phyloP scores from a whole-genome alignment of 163 green algal species.

The Chlorella variabilis region DNA sequence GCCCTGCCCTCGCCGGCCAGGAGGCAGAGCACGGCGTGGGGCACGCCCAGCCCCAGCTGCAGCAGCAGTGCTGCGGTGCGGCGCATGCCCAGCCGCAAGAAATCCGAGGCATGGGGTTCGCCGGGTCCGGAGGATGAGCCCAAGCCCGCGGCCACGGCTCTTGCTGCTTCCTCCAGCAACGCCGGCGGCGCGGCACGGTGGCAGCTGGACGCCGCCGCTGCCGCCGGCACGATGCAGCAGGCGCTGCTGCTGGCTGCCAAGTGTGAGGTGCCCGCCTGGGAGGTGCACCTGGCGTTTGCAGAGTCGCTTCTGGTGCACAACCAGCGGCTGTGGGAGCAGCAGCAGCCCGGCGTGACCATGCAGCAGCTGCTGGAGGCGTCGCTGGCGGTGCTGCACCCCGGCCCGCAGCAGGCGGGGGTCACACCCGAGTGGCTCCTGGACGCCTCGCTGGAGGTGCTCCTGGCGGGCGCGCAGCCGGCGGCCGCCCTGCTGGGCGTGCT shows the following conservation, averaged over 20 bases:
- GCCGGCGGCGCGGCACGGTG: neutral
- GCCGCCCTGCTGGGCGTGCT: slow-evolving; percentile 5
- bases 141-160: no score
- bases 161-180: no score
- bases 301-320: neutral
- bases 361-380: neutral
- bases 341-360: neutral
- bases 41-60: no score
- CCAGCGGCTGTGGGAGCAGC: slow-evolving; percentile 9
- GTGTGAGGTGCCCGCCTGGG: slow-evolving; percentile 8
- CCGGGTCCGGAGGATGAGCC: neutral
- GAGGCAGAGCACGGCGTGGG: no score
- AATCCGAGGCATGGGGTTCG: neutral
- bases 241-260: slow-evolving; percentile 12
- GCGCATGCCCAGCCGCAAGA: slow-evolving; percentile 14
- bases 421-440: no score
- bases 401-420: neutral
- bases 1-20: no score
- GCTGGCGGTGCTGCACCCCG: neutral
- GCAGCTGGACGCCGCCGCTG: neutral
- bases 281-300: slow-evolving; percentile 34
- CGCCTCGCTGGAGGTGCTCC: neutral
- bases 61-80: neutral
- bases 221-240: neutral
- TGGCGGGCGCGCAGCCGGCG: neutral